These are phyloP conservation scores for Neoboletus brunneissimus DNA, from an alignment of 768 basidiomycete species.

Conservation along the genomic window DNA sequence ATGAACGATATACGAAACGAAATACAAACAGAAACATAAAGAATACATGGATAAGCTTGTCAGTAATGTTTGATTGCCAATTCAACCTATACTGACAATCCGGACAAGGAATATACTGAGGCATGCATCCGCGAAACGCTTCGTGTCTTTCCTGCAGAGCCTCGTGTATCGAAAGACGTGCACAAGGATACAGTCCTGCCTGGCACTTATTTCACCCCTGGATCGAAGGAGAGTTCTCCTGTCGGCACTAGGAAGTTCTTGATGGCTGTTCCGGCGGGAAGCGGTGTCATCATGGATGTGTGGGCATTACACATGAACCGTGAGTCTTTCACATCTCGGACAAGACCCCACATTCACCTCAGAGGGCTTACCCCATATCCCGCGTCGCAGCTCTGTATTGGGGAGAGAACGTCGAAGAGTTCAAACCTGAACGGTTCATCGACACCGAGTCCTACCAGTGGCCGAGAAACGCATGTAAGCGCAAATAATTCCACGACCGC, in stretches of 20 bases:
- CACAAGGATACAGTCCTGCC: slow-evolving; percentile 35
- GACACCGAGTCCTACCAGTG: slow-evolving; percentile 48
- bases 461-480: slow-evolving; percentile 50
- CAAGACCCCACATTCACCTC: background rate
- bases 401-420: slow-evolving; percentile 44
- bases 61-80: background rate
- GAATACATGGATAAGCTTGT: slow-evolving; percentile 39
- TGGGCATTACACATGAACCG: slow-evolving; percentile 45
- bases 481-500: background rate
- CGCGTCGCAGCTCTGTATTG: slow-evolving; percentile 42
- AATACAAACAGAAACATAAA: slow-evolving; percentile 36
- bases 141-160: slow-evolving; percentile 40
- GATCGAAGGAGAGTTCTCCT: slow-evolving; percentile 5
- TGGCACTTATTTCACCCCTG: slow-evolving; percentile 33
- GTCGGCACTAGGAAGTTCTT: slow-evolving; percentile 30
- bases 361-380: background rate
- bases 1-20: background rate
- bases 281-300: slow-evolving; percentile 40
- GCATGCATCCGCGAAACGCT: slow-evolving; percentile 48
- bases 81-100: background rate
- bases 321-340: slow-evolving; percentile 22
- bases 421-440: slow-evolving; percentile 50
- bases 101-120: slow-evolving; percentile 41
- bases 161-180: slow-evolving; percentile 37
- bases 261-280: slow-evolving; percentile 40